Evolutionary conservation across 768 basidiomycete genomes (phyloP), one percentile per base, ranked within the genome.

Genomic region (Leccinum subtestaceum): DNA sequence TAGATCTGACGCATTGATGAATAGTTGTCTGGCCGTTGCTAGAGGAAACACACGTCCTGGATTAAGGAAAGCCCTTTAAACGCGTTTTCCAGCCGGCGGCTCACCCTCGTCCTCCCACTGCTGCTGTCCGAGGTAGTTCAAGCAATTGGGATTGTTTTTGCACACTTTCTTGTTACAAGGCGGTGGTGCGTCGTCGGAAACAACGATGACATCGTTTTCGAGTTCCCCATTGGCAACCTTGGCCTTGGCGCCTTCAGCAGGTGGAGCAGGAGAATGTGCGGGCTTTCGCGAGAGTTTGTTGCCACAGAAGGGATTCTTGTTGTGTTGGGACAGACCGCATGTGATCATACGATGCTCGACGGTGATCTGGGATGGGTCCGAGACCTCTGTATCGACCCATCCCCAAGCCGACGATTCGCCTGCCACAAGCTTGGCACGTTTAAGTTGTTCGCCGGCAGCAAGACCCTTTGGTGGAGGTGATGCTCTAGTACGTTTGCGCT

Each of bases 111-210:
- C 77, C 70, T 91, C 88, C 89, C 93, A 96, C 62, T 80, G 78
- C 27, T 88, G 86, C 66, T 92, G 92, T 5, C 92, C 93, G 31
- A 97, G 75, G 74, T 93, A 87, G 70, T 95, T 96, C 55, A 95
- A 76, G 72, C 96, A 97, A 53, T 87, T 84, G 9, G 92, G 90
- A 67, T 94, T 95, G 52, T 73, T 73, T 65, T 82, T 87, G 74
- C 96, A 98, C 5, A 53, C 29, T 59, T 82, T 87, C 65, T 82
- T 84, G 58, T 70, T 78, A 67, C 92, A 93, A 15, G 70, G 65
- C 4, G 74, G 74, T 36, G 65, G 70, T 50, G 89, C 87, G 40
- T 88, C 84, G 56, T 91, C 89, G 1, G 87, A 87, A 38, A 91
- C 78, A 19, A 89, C 76, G 55, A 90, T 87, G 31, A 89, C 71